Evolutionary conservation across 2,329 filamentous ascomycete genomes (phyloP).

Genomic region (Aspergillus ibericus): DNA sequence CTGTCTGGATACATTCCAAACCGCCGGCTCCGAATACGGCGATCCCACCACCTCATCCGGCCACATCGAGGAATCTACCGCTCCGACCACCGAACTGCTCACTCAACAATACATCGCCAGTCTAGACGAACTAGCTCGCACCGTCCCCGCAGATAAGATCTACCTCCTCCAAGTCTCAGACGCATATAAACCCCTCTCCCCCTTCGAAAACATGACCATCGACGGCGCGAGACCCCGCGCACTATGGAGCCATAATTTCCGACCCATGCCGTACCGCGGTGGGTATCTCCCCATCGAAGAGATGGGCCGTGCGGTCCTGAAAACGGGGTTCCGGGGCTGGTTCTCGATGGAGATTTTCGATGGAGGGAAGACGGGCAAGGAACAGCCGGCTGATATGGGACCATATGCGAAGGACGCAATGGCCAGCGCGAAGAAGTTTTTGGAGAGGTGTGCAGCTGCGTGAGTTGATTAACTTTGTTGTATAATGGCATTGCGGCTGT

Average conservation of each 20-base stretch:
- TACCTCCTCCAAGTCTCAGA: constrained; percentile 74
- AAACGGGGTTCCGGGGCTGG: constrained; percentile 67
- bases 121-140: constrained; percentile 56
- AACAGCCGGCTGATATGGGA: constrained; percentile 53
- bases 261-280: constrained; percentile 68
- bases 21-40: constrained; percentile 69
- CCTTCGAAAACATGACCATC: constrained; percentile 55
- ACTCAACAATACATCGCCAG: constrained; percentile 51
- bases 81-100: constrained; percentile 16
- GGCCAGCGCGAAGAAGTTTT: constrained; percentile 48
- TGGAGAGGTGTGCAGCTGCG: constrained; percentile 35
- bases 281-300: constrained; percentile 69
- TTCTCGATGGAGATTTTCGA: constrained; percentile 73
- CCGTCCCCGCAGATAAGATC: constrained; percentile 68
- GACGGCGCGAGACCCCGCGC: constrained; percentile 61
- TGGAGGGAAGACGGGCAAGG: constrained; percentile 42
- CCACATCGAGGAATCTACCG: constrained; percentile 54
- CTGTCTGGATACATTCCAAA: constrained; percentile 78
- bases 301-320: constrained; percentile 64
- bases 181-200: constrained; percentile 63
- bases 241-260: constrained; percentile 69
- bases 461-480: no score
- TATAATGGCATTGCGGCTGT: no score
- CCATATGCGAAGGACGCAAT: constrained; percentile 55
- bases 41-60: constrained; percentile 68